Conservation (phyloP, 192 early-diverging fungal species). For the Phycomyces nitens region DNA sequence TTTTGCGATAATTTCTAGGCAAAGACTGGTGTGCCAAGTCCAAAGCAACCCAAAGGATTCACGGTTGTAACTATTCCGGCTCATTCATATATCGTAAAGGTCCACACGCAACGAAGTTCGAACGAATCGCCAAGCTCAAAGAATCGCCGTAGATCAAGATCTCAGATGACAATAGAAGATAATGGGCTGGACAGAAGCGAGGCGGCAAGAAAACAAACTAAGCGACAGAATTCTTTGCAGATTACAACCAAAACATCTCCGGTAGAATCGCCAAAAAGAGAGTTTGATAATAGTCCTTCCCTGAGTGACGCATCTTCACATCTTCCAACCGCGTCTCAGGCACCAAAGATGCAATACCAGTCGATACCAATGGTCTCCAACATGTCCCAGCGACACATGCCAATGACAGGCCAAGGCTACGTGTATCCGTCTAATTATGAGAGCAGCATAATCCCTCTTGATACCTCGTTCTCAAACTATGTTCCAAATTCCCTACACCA, state of each 20-base stretch:
- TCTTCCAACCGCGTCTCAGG: background rate
- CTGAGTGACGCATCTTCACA: background rate
- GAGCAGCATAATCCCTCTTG: background rate
- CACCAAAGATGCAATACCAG: background rate
- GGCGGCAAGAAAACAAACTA: background rate
- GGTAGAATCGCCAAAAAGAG: background rate
- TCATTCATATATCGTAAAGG: slow-evolving; percentile 9
- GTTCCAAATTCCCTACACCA: background rate
- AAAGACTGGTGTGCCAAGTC: background rate
- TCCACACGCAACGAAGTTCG: slow-evolving; percentile 10
- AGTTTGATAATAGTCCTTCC: background rate
- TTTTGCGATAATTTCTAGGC: too few species aligned
- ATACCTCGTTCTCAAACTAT: slow-evolving; percentile 5
- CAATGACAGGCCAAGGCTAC: background rate
- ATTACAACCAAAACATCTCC: background rate
- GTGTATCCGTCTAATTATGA: background rate
- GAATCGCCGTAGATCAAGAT: slow-evolving; percentile 5
- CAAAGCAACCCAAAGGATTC: slow-evolving; percentile 11
- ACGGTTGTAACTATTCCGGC: slow-evolving; percentile 2
- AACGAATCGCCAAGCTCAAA: background rate
- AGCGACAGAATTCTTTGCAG: background rate
- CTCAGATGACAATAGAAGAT: slow-evolving; percentile 3
- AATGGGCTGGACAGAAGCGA: background rate
- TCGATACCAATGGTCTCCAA: background rate
- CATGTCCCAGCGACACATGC: background rate